A percentile compares a stretch with the other conserved stretches of the same genome.
phyloP scores from a whole-genome alignment of 257 asterid species.

The Coffea eugenioides region DNA sequence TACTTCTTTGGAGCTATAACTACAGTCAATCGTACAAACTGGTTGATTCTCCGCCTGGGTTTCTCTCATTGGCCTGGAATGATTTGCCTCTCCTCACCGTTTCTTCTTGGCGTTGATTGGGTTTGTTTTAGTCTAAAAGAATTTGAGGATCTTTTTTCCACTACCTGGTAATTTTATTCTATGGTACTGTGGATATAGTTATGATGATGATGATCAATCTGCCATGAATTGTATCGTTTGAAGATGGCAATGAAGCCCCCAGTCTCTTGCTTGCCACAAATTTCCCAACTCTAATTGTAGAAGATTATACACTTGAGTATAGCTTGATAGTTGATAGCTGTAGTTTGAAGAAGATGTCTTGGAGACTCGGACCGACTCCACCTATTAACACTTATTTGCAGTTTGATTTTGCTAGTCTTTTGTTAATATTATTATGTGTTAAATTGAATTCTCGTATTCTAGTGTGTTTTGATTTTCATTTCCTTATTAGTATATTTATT shows the following conservation, averaged over 20 bases:
- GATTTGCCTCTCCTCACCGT: slow-evolving; percentile 78
- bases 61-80: slow-evolving; percentile 87
- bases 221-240: slow-evolving; percentile 16
- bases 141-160: slow-evolving; percentile 22
- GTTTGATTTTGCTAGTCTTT: slow-evolving; percentile 17
- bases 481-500: too few relatives aligned
- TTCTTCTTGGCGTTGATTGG: slow-evolving; percentile 81
- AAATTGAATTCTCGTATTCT: not conserved
- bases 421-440: slow-evolving; percentile 20
- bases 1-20: slow-evolving; percentile 79
- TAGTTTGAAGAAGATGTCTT: slow-evolving; percentile 27
- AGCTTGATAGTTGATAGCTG: slow-evolving; percentile 34
- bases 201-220: slow-evolving; percentile 6
- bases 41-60: slow-evolving; percentile 69
- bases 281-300: slow-evolving; percentile 28
- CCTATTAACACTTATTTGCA: slow-evolving; percentile 30
- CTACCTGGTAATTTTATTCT: slow-evolving; percentile 24
- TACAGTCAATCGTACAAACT: slow-evolving; percentile 63
- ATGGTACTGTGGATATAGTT: slow-evolving; percentile 17
- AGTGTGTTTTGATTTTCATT: slow-evolving; percentile 2
- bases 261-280: not conserved
- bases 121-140: not conserved
- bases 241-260: slow-evolving; percentile 25
- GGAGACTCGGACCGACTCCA: slow-evolving; percentile 8
- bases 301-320: slow-evolving; percentile 28